These are phyloP conservation scores for Sicyos edulis DNA, from an alignment of 306 rosid genomes.

Conservation along the genomic window DNA sequence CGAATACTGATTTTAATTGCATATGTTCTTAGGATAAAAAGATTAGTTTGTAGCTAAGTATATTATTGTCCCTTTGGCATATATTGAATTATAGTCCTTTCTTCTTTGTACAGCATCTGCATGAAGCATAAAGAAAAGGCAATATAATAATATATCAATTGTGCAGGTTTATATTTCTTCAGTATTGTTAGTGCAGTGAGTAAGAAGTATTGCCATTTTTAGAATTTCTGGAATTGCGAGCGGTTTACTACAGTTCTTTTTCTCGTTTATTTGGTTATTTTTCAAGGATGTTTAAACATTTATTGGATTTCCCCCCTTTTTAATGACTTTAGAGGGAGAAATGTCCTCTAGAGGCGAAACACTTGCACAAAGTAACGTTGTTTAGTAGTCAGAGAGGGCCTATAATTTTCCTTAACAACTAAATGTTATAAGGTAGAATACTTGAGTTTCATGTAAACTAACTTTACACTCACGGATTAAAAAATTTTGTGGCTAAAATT, in stretches of 20 bases:
- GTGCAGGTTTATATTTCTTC: background rate
- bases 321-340: background rate
- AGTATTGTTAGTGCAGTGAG: background rate
- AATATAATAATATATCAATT: background rate
- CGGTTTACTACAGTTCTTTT: background rate
- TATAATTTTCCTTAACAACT: too few relatives aligned
- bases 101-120: constrained; percentile 21
- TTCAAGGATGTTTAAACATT: background rate
- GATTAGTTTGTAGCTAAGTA: constrained; percentile 2
- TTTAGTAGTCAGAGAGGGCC: too few relatives aligned
- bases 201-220: background rate
- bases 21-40: background rate
- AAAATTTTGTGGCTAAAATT: too few relatives aligned
- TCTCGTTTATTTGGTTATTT: background rate
- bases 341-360: background rate
- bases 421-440: too few relatives aligned
- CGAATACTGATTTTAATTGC: constrained; percentile 28
- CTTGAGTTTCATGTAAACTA: too few relatives aligned
- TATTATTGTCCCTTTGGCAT: background rate
- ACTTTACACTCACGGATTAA: too few relatives aligned
- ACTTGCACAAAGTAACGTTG: too few relatives aligned
- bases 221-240: background rate
- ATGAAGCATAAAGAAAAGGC: background rate
- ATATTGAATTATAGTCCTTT: background rate
- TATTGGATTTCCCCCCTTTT: background rate